These are phyloP conservation scores for Cenchrus purpureus DNA, from an alignment of 176 grass and related monocot species.

Conservation along the genomic window DNA sequence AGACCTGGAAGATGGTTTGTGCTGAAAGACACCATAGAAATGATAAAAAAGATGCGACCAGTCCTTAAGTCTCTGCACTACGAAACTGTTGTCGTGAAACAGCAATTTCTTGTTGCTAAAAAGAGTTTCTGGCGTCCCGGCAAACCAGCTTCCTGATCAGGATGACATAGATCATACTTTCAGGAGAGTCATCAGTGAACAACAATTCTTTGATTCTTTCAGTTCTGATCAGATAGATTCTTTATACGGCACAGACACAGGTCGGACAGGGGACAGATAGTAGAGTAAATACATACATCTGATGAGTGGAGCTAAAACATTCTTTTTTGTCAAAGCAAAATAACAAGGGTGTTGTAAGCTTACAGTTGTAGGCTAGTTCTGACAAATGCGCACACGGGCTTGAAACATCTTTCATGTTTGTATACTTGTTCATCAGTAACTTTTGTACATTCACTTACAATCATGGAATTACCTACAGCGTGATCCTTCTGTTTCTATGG, in stretches of 20 bases:
- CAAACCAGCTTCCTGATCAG: constrained; percentile 25
- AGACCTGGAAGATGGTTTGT: constrained; percentile 88
- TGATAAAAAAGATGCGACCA: constrained; percentile 65
- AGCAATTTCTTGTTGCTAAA: constrained; percentile 75
- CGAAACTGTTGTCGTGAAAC: constrained; percentile 52
- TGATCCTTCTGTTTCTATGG: neutral
- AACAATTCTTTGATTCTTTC: constrained; percentile 31
- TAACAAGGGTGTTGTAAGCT: neutral
- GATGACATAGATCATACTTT: constrained; percentile 12
- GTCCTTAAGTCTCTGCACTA: constrained; percentile 78
- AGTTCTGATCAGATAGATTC: constrained; percentile 12
- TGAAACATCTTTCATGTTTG: constrained; percentile 4
- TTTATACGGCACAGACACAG: constrained; percentile 16
- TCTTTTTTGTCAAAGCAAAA: neutral
- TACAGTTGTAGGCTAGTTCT: constrained; percentile 9
- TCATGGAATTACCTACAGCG: too few relatives aligned
- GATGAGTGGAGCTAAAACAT: neutral
- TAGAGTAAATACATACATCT: constrained; percentile 11
- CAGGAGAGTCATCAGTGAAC: neutral
- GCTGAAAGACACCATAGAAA: constrained; percentile 68
- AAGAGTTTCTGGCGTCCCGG: constrained; percentile 74
- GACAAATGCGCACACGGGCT: neutral
- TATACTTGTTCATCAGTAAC: constrained; percentile 7
- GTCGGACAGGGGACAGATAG: neutral
- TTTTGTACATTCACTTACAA: constrained; percentile 7